These are phyloP conservation scores for Closterium sp. DNA, from an alignment of 139 green algal species.

Conservation along the genomic window DNA sequence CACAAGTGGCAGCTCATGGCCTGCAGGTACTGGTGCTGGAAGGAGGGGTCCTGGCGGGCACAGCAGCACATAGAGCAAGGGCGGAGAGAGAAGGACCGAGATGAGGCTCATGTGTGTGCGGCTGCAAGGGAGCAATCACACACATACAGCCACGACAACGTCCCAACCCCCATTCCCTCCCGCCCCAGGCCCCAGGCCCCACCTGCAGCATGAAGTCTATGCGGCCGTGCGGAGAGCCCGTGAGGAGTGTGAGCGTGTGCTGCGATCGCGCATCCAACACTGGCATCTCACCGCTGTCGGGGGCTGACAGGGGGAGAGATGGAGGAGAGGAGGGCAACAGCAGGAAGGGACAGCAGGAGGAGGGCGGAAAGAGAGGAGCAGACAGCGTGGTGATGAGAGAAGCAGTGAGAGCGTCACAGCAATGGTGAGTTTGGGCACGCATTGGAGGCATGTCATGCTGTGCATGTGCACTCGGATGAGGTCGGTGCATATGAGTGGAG, in stretches of 20 bases:
- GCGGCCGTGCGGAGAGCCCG: conserved; percentile 28
- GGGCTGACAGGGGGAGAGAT: background rate
- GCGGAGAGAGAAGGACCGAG: background rate
- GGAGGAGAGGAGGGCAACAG: too few relatives aligned
- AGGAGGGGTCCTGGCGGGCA: conserved; percentile 43
- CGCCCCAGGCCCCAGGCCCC: background rate
- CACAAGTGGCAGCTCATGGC: conserved; percentile 40
- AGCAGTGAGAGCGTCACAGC: background rate
- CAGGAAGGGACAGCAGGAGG: background rate
- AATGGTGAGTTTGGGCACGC: background rate
- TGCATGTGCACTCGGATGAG: background rate
- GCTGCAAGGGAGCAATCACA: background rate
- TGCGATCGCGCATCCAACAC: conserved; percentile 22
- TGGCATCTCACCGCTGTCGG: background rate
- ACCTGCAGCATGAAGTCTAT: conserved; percentile 50
- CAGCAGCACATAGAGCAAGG: too few relatives aligned
- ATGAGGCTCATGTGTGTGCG: background rate
- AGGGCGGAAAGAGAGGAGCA: too few relatives aligned
- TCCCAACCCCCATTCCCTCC: background rate
- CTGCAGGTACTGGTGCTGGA: conserved; percentile 44
- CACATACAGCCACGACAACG: background rate
- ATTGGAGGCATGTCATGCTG: background rate
- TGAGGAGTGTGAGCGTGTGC: conserved; percentile 34
- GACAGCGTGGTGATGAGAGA: background rate
- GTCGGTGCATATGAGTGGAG: background rate